Evolutionary conservation across 768 basidiomycete species (phyloP).

Genomic region (Boletus bicolor): DNA sequence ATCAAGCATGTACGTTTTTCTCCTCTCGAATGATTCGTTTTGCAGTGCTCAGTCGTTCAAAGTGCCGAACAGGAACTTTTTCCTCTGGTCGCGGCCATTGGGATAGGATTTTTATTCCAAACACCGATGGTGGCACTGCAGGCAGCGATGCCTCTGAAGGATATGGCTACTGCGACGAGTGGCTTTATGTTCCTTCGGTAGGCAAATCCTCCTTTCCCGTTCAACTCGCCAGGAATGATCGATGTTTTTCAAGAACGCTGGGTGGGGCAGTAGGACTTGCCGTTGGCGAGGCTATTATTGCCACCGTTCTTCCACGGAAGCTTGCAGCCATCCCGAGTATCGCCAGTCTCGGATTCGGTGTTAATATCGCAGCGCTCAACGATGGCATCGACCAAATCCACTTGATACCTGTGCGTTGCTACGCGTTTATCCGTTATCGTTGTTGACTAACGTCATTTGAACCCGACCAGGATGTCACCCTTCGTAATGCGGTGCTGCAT

Average conservation of each 20-base stretch:
- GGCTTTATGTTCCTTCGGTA: constrained; percentile 71
- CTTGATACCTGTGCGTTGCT: constrained; percentile 11
- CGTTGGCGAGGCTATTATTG: constrained; percentile 65
- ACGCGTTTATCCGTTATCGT: background rate
- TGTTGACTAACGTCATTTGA: background rate
- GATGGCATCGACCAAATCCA: constrained; percentile 44
- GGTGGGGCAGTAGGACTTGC: constrained; percentile 75
- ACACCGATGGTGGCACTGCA: constrained; percentile 70
- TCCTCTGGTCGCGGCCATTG: constrained; percentile 59
- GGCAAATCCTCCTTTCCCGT: background rate
- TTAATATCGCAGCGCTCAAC: constrained; percentile 40
- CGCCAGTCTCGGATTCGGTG: constrained; percentile 26
- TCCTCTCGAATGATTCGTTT: background rate
- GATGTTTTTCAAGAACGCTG: constrained; percentile 23
- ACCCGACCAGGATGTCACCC: constrained; percentile 42
- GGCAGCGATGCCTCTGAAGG: constrained; percentile 78
- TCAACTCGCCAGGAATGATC: background rate
- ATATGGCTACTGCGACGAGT: constrained; percentile 77
- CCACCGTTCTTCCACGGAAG: constrained; percentile 45
- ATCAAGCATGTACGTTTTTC: constrained; percentile 34
- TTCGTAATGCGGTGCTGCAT: constrained; percentile 50
- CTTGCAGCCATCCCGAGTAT: constrained; percentile 35
- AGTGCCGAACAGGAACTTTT: constrained; percentile 62
- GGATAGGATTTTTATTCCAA: constrained; percentile 63
- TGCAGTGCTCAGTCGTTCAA: background rate